A percentile compares a stretch with the other conserved stretches of the same genome.
Evolutionary conservation across 2,329 filamentous ascomycete genomes (phyloP).

Genomic region (Neospermospora avenae): DNA sequence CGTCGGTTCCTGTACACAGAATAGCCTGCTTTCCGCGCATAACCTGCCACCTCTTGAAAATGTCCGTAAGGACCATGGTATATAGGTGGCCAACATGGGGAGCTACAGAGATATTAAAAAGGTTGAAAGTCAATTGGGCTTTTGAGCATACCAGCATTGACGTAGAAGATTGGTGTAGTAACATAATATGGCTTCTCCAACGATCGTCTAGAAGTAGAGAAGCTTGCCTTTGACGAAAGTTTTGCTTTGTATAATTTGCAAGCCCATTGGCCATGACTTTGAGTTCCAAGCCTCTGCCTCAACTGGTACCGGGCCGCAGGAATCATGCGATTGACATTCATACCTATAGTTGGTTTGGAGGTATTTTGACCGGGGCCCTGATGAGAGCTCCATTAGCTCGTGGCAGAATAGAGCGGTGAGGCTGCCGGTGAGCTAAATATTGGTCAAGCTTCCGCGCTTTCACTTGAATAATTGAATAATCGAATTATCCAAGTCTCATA

Average conservation of each 20-base stretch:
- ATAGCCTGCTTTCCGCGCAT: constrained; percentile 69
- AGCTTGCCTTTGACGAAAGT: constrained; percentile 4
- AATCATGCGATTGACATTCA: constrained; percentile 24
- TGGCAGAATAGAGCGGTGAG: background rate
- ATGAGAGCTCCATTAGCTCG: background rate
- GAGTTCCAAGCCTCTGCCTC: constrained; percentile 5
- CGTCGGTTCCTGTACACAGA: constrained; percentile 89
- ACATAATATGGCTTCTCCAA: constrained; percentile 82
- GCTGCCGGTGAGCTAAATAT: too few species aligned
- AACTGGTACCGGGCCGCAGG: constrained; percentile 20
- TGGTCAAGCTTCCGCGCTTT: too few species aligned
- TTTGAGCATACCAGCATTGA: constrained; percentile 74
- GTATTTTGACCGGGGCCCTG: background rate
- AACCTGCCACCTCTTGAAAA: constrained; percentile 86
- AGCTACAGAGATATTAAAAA: constrained; percentile 46
- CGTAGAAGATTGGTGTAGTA: constrained; percentile 97
- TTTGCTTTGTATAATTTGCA: constrained; percentile 27
- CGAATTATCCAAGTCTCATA: too few species aligned
- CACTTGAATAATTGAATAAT: too few species aligned
- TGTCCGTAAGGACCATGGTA: constrained; percentile 85
- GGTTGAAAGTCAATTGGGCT: background rate
- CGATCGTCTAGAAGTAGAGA: constrained; percentile 20
- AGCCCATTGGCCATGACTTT: constrained; percentile 22
- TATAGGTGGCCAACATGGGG: constrained; percentile 96
- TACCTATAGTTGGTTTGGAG: constrained; percentile 6